These are phyloP conservation scores for Argentina anserina DNA, from an alignment of 306 rosid genomes.

Conservation along the genomic window DNA sequence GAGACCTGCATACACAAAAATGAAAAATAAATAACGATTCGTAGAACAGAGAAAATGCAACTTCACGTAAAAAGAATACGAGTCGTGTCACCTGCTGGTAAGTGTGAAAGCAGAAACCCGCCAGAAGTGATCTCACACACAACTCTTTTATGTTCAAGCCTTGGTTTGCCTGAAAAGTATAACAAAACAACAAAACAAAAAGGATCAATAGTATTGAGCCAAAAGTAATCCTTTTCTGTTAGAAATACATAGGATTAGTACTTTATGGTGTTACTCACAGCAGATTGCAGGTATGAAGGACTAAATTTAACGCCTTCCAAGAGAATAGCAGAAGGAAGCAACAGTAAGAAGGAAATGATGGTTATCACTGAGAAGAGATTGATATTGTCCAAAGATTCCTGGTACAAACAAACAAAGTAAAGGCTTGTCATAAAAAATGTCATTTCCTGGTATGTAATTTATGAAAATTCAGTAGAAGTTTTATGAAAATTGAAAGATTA, in stretches of 20 bases:
- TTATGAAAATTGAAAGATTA: background rate
- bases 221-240: background rate
- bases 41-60: background rate
- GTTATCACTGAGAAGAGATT: slow-evolving; percentile 68
- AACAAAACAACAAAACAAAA: background rate
- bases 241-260: background rate
- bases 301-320: slow-evolving; percentile 64
- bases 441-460: background rate
- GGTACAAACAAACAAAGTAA: slow-evolving; percentile 20
- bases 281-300: slow-evolving; percentile 59
- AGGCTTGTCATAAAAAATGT: slow-evolving; percentile 9
- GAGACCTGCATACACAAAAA: slow-evolving; percentile 49
- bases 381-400: slow-evolving; percentile 73
- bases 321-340: slow-evolving; percentile 51
- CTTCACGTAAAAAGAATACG: background rate
- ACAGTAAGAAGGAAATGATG: slow-evolving; percentile 58
- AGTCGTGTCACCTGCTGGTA: slow-evolving; percentile 60
- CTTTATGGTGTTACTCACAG: slow-evolving; percentile 42
- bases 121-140: slow-evolving; percentile 47
- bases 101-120: slow-evolving; percentile 70
- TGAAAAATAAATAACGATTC: background rate
- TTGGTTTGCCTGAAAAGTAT: slow-evolving; percentile 44
- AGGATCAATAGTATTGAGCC: background rate
- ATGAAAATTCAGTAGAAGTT: background rate
- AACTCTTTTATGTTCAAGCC: slow-evolving; percentile 61